Evolutionary conservation across 1,284 basidiomycete species (phyloP).

Genomic region (Stygiomarasmius scandens): DNA sequence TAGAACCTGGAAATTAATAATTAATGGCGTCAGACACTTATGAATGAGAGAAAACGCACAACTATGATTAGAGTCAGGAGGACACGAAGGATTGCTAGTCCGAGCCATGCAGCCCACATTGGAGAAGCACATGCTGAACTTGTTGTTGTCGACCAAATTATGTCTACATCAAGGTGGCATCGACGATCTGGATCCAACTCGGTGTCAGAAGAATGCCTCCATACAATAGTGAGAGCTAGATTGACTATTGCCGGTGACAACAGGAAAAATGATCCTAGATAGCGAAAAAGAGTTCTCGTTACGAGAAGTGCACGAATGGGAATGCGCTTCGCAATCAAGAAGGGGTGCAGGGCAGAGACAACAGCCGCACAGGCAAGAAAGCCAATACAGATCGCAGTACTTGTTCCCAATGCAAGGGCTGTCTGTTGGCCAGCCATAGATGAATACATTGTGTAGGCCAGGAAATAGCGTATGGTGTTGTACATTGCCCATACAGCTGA

Average conservation of each 20-base stretch:
- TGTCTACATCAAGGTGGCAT: conserved; percentile 66
- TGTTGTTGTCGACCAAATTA: conserved; percentile 62
- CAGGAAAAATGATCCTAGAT: conserved; percentile 49
- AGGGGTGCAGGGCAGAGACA: conserved; percentile 45
- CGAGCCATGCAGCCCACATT: conserved; percentile 54
- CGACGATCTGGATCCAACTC: conserved; percentile 45
- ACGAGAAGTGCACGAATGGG: conserved; percentile 34
- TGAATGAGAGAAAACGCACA: conserved; percentile 32
- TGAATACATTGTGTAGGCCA: conserved; percentile 49
- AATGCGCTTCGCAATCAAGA: conserved; percentile 39
- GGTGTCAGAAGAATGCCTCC: conserved; percentile 41
- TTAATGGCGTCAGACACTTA: background rate
- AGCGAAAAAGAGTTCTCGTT: conserved; percentile 37
- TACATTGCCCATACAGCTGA: conserved; percentile 62
- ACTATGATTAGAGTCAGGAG: conserved; percentile 49
- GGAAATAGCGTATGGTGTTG: conserved; percentile 62
- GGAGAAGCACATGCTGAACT: conserved; percentile 32
- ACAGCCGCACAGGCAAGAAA: conserved; percentile 49
- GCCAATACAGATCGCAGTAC: conserved; percentile 58
- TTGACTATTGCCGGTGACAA: conserved; percentile 55
- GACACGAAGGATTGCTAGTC: conserved; percentile 52
- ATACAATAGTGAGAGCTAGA: conserved; percentile 52
- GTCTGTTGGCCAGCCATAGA: conserved; percentile 41
- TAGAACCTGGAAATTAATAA: conserved; percentile 35
- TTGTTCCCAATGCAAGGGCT: conserved; percentile 59